Conservation (phyloP, 2,329 filamentous ascomycete genomes). For the Zasmidium angulare region DNA sequence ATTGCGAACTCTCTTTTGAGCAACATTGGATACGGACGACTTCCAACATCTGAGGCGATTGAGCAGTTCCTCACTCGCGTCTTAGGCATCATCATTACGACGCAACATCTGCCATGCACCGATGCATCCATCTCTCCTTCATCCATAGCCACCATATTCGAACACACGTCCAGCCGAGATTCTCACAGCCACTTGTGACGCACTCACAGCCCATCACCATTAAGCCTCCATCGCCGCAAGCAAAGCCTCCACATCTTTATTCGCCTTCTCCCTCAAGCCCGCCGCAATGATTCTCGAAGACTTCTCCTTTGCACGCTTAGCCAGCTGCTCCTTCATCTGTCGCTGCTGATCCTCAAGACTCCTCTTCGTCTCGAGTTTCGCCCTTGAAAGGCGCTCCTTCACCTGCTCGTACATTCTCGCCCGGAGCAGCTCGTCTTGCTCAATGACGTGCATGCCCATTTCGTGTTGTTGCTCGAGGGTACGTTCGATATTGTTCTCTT, state of each 20-base stretch:
- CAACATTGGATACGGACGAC: too few relatives aligned
- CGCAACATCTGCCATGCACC: too few relatives aligned
- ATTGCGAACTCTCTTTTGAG: too few relatives aligned
- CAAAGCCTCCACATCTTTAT: slow-evolving; percentile 1
- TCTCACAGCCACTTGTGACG: neutral
- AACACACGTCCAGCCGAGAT: too few relatives aligned
- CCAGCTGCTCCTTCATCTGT: neutral
- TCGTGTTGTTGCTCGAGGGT: slow-evolving; percentile 46
- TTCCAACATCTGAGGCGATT: too few relatives aligned
- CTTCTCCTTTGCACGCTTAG: neutral
- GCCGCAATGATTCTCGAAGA: neutral
- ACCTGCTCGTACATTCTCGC: slow-evolving; percentile 34
- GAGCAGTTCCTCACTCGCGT: too few relatives aligned
- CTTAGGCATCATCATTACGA: too few relatives aligned
- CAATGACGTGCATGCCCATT: slow-evolving; percentile 44
- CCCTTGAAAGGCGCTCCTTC: neutral
- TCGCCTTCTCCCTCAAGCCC: slow-evolving; percentile 2
- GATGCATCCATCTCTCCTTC: too few relatives aligned
- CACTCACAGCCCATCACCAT: neutral
- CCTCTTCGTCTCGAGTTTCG: neutral
- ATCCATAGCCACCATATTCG: too few relatives aligned
- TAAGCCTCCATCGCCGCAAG: neutral
- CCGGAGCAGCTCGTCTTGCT: slow-evolving; percentile 43
- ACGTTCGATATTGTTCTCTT: slow-evolving; percentile 45
- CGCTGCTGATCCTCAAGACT: neutral